Evolutionary conservation across 169 alveolate genomes (phyloP).

Genomic region (Plasmodium chabaudi): DNA sequence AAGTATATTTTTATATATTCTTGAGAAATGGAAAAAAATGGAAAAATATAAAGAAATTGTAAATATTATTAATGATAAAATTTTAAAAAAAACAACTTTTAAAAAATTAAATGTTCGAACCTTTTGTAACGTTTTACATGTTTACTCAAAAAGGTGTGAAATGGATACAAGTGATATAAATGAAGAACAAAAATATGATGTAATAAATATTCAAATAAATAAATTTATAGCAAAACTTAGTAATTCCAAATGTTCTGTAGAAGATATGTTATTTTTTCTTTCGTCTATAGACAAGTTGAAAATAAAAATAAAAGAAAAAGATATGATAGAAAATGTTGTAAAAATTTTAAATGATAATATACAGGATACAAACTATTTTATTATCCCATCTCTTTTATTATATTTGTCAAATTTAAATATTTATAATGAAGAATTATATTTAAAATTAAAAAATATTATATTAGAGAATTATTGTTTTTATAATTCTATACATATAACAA

Average conservation of each 20-base stretch:
- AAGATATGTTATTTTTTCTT: slow-evolving; percentile 26
- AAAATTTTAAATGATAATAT: slow-evolving; percentile 31
- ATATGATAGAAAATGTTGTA: slow-evolving; percentile 13
- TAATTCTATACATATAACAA: slow-evolving; percentile 58
- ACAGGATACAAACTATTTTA: slow-evolving; percentile 26
- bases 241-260: slow-evolving; percentile 14
- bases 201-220: slow-evolving; percentile 4
- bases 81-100: slow-evolving; percentile 18
- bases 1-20: slow-evolving; percentile 43
- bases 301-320: slow-evolving; percentile 34
- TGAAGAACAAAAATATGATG: background rate
- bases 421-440: slow-evolving; percentile 30
- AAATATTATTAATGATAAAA: slow-evolving; percentile 20
- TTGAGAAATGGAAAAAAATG: slow-evolving; percentile 23
- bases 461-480: slow-evolving; percentile 50
- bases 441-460: slow-evolving; percentile 34
- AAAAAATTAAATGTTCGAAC: slow-evolving; percentile 27
- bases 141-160: slow-evolving; percentile 16
- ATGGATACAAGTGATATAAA: background rate
- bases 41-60: slow-evolving; percentile 25
- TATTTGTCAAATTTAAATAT: slow-evolving; percentile 42
- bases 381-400: slow-evolving; percentile 38
- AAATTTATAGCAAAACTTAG: slow-evolving; percentile 16
- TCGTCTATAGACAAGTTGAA: slow-evolving; percentile 39
- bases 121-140: slow-evolving; percentile 21